phyloP scores from a whole-genome alignment of 2,329 filamentous ascomycete species.

The Didymella keratinophila region DNA sequence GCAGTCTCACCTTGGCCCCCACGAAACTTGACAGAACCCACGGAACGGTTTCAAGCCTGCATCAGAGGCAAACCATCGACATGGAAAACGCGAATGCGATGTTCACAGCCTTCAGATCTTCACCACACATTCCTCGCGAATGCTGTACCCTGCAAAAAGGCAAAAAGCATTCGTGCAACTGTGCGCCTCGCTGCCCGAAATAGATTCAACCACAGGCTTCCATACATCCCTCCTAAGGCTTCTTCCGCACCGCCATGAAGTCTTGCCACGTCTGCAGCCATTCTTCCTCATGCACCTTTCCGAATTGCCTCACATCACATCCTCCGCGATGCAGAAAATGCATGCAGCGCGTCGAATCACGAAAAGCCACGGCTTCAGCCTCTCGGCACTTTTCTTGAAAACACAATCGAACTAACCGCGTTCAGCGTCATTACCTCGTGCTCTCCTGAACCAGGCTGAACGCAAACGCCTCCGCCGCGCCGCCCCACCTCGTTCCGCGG shows the following conservation, averaged over 20 bases:
- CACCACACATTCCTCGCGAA: background rate
- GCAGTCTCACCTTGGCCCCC: background rate
- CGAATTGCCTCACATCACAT: background rate
- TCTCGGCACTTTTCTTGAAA: constrained; percentile 6
- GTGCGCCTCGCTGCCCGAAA: constrained; percentile 5
- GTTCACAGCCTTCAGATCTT: constrained; percentile 3
- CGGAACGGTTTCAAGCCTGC: background rate
- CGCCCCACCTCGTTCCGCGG: constrained; percentile 13
- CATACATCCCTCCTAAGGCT: background rate
- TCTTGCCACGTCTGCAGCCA: constrained; percentile 9
- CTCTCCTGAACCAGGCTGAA: background rate
- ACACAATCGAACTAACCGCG: constrained; percentile 5
- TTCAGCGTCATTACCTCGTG: constrained; percentile 1
- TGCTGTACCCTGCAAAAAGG: background rate
- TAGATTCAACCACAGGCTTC: constrained; percentile 15
- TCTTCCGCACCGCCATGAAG: background rate
- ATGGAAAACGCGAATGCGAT: constrained; percentile 5
- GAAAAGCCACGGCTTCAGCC: constrained; percentile 12
- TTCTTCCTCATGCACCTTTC: background rate
- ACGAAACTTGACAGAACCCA: constrained; percentile 2
- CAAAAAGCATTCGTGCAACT: background rate
- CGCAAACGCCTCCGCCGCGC: constrained; percentile 11
- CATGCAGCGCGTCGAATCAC: constrained; percentile 1
- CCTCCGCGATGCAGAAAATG: constrained; percentile 4
- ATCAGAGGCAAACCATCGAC: background rate